phyloP scores from a whole-genome alignment of 257 asterid genomes.

The Hygrophila difformis region DNA sequence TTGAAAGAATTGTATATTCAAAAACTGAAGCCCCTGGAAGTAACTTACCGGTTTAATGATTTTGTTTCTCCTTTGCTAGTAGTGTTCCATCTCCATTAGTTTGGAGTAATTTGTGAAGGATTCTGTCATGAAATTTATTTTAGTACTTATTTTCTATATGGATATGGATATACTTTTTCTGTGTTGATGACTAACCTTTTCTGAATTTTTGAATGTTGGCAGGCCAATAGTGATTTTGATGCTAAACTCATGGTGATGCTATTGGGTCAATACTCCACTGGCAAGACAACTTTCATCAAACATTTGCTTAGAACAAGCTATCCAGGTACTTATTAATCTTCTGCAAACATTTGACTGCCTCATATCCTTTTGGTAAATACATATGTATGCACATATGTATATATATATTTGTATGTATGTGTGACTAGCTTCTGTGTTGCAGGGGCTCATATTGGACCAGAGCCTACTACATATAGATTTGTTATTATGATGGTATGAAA shows the following conservation, averaged over 20 bases:
- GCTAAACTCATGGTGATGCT: too few relatives aligned
- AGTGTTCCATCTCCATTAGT: too few relatives aligned
- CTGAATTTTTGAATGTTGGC: conserved; percentile 20
- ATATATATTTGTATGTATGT: conserved; percentile 1
- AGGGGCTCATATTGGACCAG: conserved; percentile 99
- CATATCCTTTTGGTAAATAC: too few relatives aligned
- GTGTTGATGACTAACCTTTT: conserved; percentile 2
- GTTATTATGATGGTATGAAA: conserved; percentile 93
- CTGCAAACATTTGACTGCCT: conserved; percentile 9
- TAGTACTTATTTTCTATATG: too few relatives aligned
- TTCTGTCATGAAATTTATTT: too few relatives aligned
- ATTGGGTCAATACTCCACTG: too few relatives aligned
- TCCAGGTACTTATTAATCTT: conserved; percentile 50
- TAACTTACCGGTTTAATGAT: conserved; percentile 70
- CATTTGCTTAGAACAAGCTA: conserved; percentile 60
- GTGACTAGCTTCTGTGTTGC: conserved; percentile 3
- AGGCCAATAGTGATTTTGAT: too few relatives aligned
- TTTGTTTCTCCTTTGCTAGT: conserved; percentile 89
- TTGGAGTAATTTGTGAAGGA: not conserved
- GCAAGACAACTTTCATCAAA: too few relatives aligned
- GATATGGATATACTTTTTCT: too few relatives aligned
- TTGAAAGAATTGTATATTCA: conserved; percentile 80
- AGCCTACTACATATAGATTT: too few relatives aligned
- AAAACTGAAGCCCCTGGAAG: conserved; percentile 82
- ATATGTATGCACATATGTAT: too few relatives aligned